Evolutionary conservation across 2,329 filamentous ascomycete species (phyloP), one percentile per base, ranked within the genome.

Genomic region (Colletotrichum lindemuthianum): DNA sequence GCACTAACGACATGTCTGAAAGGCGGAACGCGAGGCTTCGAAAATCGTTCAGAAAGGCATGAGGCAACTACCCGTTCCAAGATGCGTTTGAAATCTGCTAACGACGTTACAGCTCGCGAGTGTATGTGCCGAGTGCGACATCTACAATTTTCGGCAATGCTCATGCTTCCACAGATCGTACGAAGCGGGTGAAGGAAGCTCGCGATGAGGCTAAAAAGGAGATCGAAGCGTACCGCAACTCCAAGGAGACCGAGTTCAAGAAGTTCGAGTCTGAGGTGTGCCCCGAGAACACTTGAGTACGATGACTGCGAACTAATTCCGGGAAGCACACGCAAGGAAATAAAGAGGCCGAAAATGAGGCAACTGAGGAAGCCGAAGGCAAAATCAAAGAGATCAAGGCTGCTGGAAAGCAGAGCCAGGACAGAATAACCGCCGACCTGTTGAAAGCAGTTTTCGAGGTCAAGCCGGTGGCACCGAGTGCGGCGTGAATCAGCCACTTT

Each of bases 41-140:
- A 97, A 97, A 87, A 99, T 99, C 78, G 94, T 99, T 63, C 95
- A 98, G 80, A 93, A 96, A 87, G 92, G 95, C 96, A 79, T 66
- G 82, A 12, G 32, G n/a, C 8, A 12, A 16, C 16, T n/a, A 16
- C 24, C 24, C 24, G 24, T 54, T 15, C 37, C 37, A 40, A 13
- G 34, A 44, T 34, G 9, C 24, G 24, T 24, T 4, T 24, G 24
- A 24, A 24, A 24, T 24, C 4, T 24, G 24, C 24, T 24, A 24
- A 24, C 24, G 24, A 3, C 24, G 3, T 24, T 34, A 8, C 16
- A 96, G 92, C 93, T 74, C 88, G 93, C 88, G 93, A 97, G 88
- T 97, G 93, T 97, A 88, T 77, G 85, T 78, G 59, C 39, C 36
- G 24, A 39, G 52, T 51, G n/a, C 33, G 61, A 59, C 64, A 24